These are phyloP conservation scores for Beauveria sp. DNA, from an alignment of 2,329 filamentous ascomycete species.

Conservation along the genomic window DNA sequence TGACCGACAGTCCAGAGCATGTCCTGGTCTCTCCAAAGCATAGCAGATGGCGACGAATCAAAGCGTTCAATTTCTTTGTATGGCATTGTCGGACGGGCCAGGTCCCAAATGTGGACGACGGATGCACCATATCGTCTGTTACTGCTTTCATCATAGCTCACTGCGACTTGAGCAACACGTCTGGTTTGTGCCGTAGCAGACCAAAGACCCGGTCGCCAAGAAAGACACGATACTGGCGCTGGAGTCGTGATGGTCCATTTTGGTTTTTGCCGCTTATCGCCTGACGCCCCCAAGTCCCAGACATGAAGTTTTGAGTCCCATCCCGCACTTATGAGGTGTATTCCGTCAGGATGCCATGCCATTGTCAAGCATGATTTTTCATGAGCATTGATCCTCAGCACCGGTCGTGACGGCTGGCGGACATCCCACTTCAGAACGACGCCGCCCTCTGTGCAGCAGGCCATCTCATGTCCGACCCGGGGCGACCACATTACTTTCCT, in stretches of 20 bases:
- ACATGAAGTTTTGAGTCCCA: constrained; percentile 55
- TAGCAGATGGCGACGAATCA: constrained; percentile 45
- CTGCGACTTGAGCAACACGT: constrained; percentile 53
- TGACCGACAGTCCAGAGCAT: constrained; percentile 58
- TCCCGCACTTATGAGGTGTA: constrained; percentile 57
- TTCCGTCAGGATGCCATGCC: constrained; percentile 61
- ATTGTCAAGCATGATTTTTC: constrained; percentile 53
- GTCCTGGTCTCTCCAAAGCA: constrained; percentile 59
- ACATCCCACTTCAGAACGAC: constrained; percentile 59
- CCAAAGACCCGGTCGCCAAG: constrained; percentile 59
- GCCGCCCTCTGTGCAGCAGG: constrained; percentile 56
- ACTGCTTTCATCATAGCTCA: constrained; percentile 52
- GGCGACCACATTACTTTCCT: constrained; percentile 60
- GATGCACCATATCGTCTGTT: constrained; percentile 47
- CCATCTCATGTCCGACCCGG: constrained; percentile 52
- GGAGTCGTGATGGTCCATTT: constrained; percentile 55
- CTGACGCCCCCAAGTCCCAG: constrained; percentile 55
- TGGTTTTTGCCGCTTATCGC: constrained; percentile 57
- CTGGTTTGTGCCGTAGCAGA: constrained; percentile 54
- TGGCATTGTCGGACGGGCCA: constrained; percentile 59
- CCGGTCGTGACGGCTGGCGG: constrained; percentile 42
- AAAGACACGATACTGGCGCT: constrained; percentile 49
- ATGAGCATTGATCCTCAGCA: constrained; percentile 54
- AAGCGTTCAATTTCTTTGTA: constrained; percentile 59
- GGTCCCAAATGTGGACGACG: constrained; percentile 59